Evolutionary conservation across 169 alveolate species (phyloP), one percentile per base, ranked within the genome.

Genomic region (Plasmodium fragile): DNA sequence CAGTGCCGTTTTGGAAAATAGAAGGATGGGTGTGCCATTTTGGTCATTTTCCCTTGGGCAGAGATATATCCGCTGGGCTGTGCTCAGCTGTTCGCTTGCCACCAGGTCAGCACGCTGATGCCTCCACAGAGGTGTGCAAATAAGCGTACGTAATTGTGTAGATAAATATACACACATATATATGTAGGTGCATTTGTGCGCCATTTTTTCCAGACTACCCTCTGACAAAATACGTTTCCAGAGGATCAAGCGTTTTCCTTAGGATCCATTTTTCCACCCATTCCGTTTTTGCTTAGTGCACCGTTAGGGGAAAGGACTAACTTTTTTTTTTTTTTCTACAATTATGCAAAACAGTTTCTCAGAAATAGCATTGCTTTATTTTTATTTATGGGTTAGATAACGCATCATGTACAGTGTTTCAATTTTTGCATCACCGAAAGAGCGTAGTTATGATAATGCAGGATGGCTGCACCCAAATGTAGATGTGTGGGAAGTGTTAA

Each of bases 201-300:
- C 65, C 22, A 11, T 78, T 41, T 22, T 36, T 41, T n/a, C 65
- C 32, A 41, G 72, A 6, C 53, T n/a, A 4, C 36, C 71, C 59
- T 49, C 39, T 34, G 85, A 41, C 85, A 79, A 49, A 16, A 16
- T 81, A 39, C 25, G 8, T 22, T 55, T 81, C 52, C 25, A 81
- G 75, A n/a, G 43, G 79, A 81, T 53, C 90, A 81, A 41, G 1
- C 13, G 78, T 7, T 36, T 30, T 28, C 30, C 75, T 53, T 81
- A 32, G 53, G 90, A 81, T 81, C 90, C 30, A n/a, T 65, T 65
- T 65, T 65, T 65, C 25, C 55, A 43, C 41, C 70, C 18, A 36
- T 52, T 81, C 39, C 28, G 22, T 81, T 81, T 81, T 65, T 65
- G 75, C n/a, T 8, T 65, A 65, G 34, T 65, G 36, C 75, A 65